Base-by-base conservation (phyloP, 176 grass and related monocot genomes). In the Avena sativa region DNA sequence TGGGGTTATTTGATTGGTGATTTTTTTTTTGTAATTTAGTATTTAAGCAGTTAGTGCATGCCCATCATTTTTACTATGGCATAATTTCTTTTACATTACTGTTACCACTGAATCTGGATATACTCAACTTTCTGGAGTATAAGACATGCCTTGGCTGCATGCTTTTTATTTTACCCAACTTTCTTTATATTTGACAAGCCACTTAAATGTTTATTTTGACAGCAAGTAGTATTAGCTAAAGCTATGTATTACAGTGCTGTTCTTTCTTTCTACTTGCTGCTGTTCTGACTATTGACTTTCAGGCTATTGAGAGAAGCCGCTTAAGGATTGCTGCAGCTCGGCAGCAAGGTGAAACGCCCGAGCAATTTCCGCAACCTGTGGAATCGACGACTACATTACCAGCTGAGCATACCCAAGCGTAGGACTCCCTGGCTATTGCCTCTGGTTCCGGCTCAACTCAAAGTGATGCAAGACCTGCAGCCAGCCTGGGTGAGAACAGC, bases 261-360 rank as follows among this genome's bases (percentile, higher is more conserved):
- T 30, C 74, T 77, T 59, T 32, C 20, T 71, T 82, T 15, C 26
- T 63, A 76, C 20, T 2, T 76, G 59, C 44, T 40, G 28, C 5
- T 70, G 55, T 85, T 86, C 50, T 89, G 57, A 87, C 46, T 79
- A 19, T 87, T 85, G 32, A 26, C 21, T 86, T 85, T 17, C 79
- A 97, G 94, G 92, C 89, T 65, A 88, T 94, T 48, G 76, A 94
- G 80, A 94, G 88, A 87, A 93, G 74, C 75, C 85, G 86, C 25
- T 60, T 78, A 82, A 84, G 76, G 70, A 79, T 75, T 57, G 84
- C 84, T 93, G 87, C 87, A 64, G 74, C 86, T 87, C 88, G 79
- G 80, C 89, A 84, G 83, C 77, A 72, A 53, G 87, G 52, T 48
- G 84, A 17, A 61, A 82, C 26, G 34, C 4, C 23, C 15, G 84